Percentiles rank a stretch among this genome's conserved stretches.
Evolutionary conservation across 148 eudicot species (phyloP).

Genomic region (Camellia japonica): DNA sequence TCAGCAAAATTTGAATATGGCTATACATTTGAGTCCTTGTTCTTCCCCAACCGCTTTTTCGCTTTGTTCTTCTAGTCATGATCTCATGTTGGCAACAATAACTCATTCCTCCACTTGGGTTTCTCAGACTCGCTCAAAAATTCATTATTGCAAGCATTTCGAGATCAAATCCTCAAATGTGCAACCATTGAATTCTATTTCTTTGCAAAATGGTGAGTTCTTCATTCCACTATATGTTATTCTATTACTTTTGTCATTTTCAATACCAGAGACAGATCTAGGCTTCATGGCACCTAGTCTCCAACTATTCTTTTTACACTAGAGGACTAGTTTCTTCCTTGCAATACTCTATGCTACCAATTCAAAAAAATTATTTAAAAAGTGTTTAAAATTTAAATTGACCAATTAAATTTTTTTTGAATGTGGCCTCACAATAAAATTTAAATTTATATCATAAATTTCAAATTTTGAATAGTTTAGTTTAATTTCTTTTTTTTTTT

Average conservation of each 20-base stretch:
- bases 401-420: too few relatives aligned
- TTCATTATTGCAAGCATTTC: slow-evolving; percentile 28
- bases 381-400: too few relatives aligned
- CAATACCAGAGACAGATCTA: too few relatives aligned
- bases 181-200: slow-evolving; percentile 41
- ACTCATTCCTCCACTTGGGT: slow-evolving; percentile 40
- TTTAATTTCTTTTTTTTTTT: too few relatives aligned
- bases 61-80: slow-evolving; percentile 16
- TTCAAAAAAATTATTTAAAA: too few relatives aligned
- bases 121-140: slow-evolving; percentile 35
- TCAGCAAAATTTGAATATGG: slow-evolving; percentile 21
- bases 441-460: too few relatives aligned
- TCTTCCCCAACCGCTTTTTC: slow-evolving; percentile 13
- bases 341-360: too few relatives aligned
- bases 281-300: too few relatives aligned
- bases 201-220: slow-evolving; percentile 43
- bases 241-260: neutral
- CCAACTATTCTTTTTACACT: too few relatives aligned
- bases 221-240: neutral
- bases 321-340: too few relatives aligned
- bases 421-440: too few relatives aligned
- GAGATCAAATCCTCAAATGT: slow-evolving; percentile 51
- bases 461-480: too few relatives aligned
- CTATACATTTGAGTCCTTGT: slow-evolving; percentile 34
- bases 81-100: slow-evolving; percentile 22